Evolutionary conservation across 2,329 filamentous ascomycete species (phyloP), one percentile per base, ranked within the genome.

Genomic region (Myrmaecium sp.): DNA sequence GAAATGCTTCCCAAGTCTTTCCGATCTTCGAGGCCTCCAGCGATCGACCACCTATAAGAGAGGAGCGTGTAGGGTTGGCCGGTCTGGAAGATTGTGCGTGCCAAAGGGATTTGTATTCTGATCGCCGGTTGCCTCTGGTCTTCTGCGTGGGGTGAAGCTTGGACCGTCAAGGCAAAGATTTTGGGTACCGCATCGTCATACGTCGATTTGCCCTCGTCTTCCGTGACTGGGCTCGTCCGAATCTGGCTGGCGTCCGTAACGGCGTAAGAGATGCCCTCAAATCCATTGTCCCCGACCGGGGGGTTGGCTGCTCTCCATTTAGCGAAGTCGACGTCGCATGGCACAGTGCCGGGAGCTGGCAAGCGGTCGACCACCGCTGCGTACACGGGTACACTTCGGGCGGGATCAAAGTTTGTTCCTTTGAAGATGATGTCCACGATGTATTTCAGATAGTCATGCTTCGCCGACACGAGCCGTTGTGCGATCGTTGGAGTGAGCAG

Each of bases 31-130:
- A 7, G 12, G 12, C 21, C 12, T 6, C 12, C 6, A 23, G 9
- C 21, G 14, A 23, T 36, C 9, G 26, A 20, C 46, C 46, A 52
- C 0, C 17, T 35, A 1, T 43, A 41, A 3, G 34, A 21, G 10
- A 32, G 40, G 40, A 49, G 41, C 12, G 43, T 46, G 13, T 32
- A 39, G 17, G 37, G 40, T 14, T 56, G 59, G 23, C 71, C 75
- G 33, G 74, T 86, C 20, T 72, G 66, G 42, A 89, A 89, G 5
- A 82, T 55, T 0, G 81, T 91, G 41, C 82, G 80, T 21, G 80
- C 74, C 14, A 89, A 54, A 2, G 79, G 79, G 2, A 84, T 5
- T 61, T 68, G 28, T 64, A 49, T 5, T 26, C n/a, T 9, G 18
- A 21, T 27, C 11, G 14, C 7, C 19, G 21, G 11, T 17, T 14